Evolutionary conservation across 257 asterid species (phyloP), one percentile per base, ranked within the genome.

Genomic region (Solanum verrucosum): DNA sequence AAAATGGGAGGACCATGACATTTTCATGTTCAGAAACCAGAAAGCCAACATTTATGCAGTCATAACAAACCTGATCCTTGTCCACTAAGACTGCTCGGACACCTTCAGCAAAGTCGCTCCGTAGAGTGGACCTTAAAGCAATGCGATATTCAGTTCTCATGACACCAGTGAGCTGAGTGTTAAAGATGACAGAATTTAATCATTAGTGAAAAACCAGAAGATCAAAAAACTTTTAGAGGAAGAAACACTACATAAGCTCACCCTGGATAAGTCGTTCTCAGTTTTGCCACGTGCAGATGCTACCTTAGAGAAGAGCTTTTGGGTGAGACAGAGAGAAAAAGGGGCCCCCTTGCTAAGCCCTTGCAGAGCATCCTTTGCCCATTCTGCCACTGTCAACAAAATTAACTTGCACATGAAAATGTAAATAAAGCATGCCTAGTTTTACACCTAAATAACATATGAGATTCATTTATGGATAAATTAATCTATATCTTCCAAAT

Each of bases 71-170:
- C 98, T 95, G 98, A 91, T 97, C 98, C 92, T 97, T 96, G 92
- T 97, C 98, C 88, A 96, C 96, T 90, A 97, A 92, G 91, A 97
- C 97, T 71, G 99, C 99, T 72, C 99, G 95, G 75, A 97, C 99
- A 85, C 99, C 99, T 93, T 97, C 99, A 14, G 92, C 79, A 87
- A 97, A 96, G 93, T 96, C 99, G 92, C 89, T 91, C 88, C 97
- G 93, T 35, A 95, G 95, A 88, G 98, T 90, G 35, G 96, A 91
- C 92, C 98, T 95, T 89, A 94, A 1, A 88, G 98, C 98, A 75
- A 97, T 93, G 70, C 98, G 95, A 89, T 96, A 96, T 87, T 97
- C 99, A 44, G 93, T 89, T 93, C 91, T 95, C 98, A 97, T 95
- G 91, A 97, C 99, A 63, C 98, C 98, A 87, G 90, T 90, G 89